A percentile compares a stretch with the other conserved stretches of the same genome.
phyloP scores from a whole-genome alignment of 495 filamentous ascomycete species.

The Saxophila tyrrhenica region DNA sequence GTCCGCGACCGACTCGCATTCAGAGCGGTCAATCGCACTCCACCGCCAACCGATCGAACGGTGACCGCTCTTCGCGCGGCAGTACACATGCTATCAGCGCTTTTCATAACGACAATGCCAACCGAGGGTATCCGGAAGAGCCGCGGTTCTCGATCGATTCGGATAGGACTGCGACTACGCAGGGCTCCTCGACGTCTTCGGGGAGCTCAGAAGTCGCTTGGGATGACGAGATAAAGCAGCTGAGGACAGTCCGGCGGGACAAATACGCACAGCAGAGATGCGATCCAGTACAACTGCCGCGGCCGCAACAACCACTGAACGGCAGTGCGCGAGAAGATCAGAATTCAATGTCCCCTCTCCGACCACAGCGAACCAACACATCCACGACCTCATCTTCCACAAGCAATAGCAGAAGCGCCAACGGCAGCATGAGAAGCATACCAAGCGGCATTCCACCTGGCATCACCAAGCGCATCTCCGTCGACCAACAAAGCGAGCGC shows the following conservation, averaged over 20 bases:
- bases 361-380: neutral
- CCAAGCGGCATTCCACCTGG: no score
- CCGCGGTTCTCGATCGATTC: constrained; percentile 17
- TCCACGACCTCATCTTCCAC: neutral
- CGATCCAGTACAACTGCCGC: no score
- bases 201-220: constrained; percentile 10
- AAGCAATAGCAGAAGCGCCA: neutral
- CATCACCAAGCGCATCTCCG: constrained; percentile 14
- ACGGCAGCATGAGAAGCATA: constrained; percentile 12
- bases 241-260: constrained; percentile 5
- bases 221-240: constrained; percentile 9
- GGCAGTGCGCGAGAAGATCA: neutral
- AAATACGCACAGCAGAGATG: neutral
- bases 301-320: neutral
- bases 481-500: constrained; percentile 14
- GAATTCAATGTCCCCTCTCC: no score
- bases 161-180: neutral
- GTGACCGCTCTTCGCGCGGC: neutral
- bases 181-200: neutral
- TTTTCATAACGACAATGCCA: constrained; percentile 11
- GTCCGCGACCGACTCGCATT: constrained; percentile 4
- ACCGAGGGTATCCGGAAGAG: neutral
- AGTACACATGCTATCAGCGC: constrained; percentile 3
- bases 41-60: neutral
- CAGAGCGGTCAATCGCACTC: neutral